phyloP scores from a whole-genome alignment of 148 eudicot genomes.

The Vaccinium corymbosum region DNA sequence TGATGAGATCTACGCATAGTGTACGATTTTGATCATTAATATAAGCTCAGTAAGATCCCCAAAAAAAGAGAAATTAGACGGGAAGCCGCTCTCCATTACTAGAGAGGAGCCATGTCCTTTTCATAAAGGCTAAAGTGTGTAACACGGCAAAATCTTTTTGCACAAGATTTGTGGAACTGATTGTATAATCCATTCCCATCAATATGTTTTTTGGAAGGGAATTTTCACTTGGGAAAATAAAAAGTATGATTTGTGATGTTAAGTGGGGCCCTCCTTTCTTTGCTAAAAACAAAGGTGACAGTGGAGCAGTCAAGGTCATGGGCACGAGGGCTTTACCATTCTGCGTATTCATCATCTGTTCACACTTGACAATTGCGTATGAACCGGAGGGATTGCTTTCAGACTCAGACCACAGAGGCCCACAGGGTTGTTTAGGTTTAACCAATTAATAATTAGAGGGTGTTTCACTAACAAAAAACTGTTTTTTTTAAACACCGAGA shows the following conservation, averaged over 20 bases:
- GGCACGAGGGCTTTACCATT: neutral
- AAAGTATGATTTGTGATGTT: neutral
- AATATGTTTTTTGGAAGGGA: neutral
- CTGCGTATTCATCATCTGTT: neutral
- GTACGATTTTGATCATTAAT: too few relatives aligned
- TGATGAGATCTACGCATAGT: too few relatives aligned
- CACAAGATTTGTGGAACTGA: neutral
- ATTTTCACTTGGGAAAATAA: neutral
- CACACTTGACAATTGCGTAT: neutral
- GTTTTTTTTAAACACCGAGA: too few relatives aligned
- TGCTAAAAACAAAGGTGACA: neutral
- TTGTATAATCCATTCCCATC: neutral
- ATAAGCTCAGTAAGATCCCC: too few relatives aligned
- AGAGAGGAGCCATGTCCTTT: too few relatives aligned
- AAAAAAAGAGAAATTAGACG: too few relatives aligned
- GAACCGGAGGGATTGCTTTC: neutral
- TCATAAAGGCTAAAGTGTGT: too few relatives aligned
- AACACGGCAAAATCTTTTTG: neutral
- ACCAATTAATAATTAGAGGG: neutral
- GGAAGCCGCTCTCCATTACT: too few relatives aligned
- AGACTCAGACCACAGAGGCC: neutral
- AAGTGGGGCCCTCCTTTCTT: neutral
- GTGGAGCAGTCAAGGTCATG: neutral
- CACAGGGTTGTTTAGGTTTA: neutral
- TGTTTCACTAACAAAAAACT: too few relatives aligned